phyloP scores from a whole-genome alignment of 257 asterid genomes.

The Datura wrightii region DNA sequence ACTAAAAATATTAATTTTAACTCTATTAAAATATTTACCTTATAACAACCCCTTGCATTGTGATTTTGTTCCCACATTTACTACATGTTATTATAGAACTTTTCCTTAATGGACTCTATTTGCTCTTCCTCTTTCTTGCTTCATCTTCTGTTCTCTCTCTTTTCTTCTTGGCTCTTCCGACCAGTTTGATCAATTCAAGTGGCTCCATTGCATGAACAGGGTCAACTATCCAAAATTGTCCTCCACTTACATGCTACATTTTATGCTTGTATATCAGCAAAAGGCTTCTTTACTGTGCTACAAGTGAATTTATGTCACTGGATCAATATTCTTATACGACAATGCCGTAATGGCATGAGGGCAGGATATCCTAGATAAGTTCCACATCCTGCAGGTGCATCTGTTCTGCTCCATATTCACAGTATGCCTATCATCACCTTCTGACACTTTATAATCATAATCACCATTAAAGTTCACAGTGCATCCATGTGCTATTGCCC shows the following conservation, averaged over 20 bases:
- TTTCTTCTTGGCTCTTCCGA: no score
- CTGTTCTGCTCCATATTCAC: no score
- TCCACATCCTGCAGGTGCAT: no score
- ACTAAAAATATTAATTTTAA: no score
- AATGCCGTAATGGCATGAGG: not conserved
- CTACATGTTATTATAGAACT: no score
- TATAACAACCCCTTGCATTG: no score
- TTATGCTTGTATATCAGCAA: not conserved
- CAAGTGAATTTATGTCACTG: not conserved
- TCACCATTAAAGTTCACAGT: not conserved
- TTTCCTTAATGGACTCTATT: no score
- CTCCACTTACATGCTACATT: not conserved
- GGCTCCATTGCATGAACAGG: not conserved
- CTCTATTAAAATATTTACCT: no score
- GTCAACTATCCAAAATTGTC: not conserved
- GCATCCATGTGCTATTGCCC: not conserved
- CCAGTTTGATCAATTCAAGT: not conserved
- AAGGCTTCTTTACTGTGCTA: not conserved
- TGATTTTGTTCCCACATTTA: no score
- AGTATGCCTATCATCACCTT: no score
- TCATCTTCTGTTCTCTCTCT: not conserved
- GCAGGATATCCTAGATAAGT: no score
- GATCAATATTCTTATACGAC: not conserved
- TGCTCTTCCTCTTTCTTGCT: no score
- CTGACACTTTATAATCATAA: not conserved